Conservation (phyloP, 805 yeast species). For the Schwanniomyces vanrijiae region DNA sequence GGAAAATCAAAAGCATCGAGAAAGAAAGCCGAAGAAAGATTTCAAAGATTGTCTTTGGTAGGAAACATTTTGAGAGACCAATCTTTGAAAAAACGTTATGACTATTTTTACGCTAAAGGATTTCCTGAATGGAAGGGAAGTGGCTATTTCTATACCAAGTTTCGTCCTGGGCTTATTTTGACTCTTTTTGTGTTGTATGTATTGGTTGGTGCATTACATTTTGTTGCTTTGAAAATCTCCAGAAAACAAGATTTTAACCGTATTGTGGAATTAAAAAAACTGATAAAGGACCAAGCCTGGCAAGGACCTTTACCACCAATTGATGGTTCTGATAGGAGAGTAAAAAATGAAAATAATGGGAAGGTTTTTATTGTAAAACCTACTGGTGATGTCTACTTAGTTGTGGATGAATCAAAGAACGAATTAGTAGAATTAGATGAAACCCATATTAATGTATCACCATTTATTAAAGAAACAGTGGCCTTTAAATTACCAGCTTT, state of each 20-base stretch:
- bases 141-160: conserved; percentile 64
- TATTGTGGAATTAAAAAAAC: conserved; percentile 49
- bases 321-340: conserved; percentile 48
- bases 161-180: conserved; percentile 61
- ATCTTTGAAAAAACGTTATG: conserved; percentile 67
- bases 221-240: conserved; percentile 51
- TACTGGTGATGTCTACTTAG: conserved; percentile 55
- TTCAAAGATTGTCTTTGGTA: conserved; percentile 74
- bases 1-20: conserved; percentile 25
- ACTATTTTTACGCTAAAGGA: conserved; percentile 77
- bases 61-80: conserved; percentile 66
- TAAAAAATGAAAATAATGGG: conserved; percentile 41
- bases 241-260: conserved; percentile 58
- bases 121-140: conserved; percentile 81
- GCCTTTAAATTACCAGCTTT: conserved; percentile 41
- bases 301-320: conserved; percentile 51
- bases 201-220: conserved; percentile 59
- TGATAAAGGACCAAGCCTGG: conserved; percentile 57
- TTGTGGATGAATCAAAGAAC: conserved; percentile 41
- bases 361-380: conserved; percentile 55
- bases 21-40: conserved; percentile 63
- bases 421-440: conserved; percentile 45
- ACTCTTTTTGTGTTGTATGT: conserved; percentile 52
- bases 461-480: conserved; percentile 50
- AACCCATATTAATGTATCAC: conserved; percentile 45